phyloP scores from a whole-genome alignment of 441 rosid genomes.

The Biscutella laevigata region DNA sequence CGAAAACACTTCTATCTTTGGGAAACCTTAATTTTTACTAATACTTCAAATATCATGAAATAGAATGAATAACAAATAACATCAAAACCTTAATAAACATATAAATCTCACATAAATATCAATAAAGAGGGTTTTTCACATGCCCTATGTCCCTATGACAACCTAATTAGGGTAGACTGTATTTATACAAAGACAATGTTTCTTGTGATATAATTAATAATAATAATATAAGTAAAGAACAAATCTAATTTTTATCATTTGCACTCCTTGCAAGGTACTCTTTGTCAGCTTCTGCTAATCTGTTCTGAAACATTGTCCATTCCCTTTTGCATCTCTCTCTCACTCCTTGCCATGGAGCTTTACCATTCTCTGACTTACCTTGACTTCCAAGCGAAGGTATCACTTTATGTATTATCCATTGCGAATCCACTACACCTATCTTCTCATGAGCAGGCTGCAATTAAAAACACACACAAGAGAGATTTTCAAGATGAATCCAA shows the following conservation, averaged over 20 bases:
- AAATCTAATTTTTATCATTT: not conserved
- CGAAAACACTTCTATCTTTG: too few species aligned
- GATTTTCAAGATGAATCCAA: too few species aligned
- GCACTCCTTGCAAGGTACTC: constrained; percentile 27
- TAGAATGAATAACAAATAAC: not conserved
- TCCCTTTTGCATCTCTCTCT: constrained; percentile 52
- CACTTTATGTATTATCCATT: constrained; percentile 72
- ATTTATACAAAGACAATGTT: not conserved
- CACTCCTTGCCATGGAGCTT: constrained; percentile 70
- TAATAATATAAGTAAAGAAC: not conserved
- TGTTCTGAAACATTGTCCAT: constrained; percentile 56
- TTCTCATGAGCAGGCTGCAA: constrained; percentile 72
- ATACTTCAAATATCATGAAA: not conserved
- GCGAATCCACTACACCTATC: constrained; percentile 75
- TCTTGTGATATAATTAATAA: too few species aligned
- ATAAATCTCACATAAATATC: not conserved
- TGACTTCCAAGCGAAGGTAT: constrained; percentile 66
- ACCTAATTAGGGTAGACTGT: not conserved
- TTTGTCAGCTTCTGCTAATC: constrained; percentile 47
- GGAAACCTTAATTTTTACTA: not conserved
- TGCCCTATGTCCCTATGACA: not conserved
- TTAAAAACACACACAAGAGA: constrained; percentile 5
- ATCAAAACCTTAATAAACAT: not conserved
- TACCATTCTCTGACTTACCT: constrained; percentile 46
- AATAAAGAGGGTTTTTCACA: constrained; percentile 6